Conservation (phyloP, 140 eudicot species). For the Anethum foeniculum region DNA sequence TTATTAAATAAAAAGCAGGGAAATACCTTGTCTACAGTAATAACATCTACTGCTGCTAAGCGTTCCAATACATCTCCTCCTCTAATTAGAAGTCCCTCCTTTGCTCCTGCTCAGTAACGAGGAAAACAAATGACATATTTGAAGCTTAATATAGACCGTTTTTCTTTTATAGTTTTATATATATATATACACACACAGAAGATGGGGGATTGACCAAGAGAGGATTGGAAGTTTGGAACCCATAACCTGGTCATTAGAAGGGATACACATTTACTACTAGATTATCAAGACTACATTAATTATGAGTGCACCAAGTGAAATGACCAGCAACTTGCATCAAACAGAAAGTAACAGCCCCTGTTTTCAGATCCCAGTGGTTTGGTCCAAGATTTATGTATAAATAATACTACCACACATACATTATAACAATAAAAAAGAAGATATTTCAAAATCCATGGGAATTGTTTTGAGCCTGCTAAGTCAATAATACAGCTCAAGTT, state of each 20-base stretch:
- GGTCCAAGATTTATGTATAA: neutral
- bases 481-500: neutral
- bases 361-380: neutral
- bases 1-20: neutral
- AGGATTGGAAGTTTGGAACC: neutral
- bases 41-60: conserved; percentile 59
- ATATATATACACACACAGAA: neutral
- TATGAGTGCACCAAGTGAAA: neutral
- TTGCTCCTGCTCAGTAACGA: conserved; percentile 59
- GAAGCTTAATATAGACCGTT: neutral
- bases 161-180: neutral
- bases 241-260: neutral
- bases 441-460: neutral
- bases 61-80: conserved; percentile 99
- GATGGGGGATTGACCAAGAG: neutral
- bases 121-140: neutral
- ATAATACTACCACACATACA: neutral
- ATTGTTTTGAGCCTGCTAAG: neutral
- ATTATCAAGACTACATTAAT: neutral
- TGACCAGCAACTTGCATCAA: neutral
- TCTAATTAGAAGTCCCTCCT: conserved; percentile 85
- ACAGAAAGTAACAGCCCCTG: neutral
- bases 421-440: neutral
- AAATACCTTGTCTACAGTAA: conserved; percentile 75
- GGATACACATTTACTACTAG: neutral